Evolutionary conservation across 768 basidiomycete genomes (phyloP).

Genomic region (Basidioascus undulatus): DNA sequence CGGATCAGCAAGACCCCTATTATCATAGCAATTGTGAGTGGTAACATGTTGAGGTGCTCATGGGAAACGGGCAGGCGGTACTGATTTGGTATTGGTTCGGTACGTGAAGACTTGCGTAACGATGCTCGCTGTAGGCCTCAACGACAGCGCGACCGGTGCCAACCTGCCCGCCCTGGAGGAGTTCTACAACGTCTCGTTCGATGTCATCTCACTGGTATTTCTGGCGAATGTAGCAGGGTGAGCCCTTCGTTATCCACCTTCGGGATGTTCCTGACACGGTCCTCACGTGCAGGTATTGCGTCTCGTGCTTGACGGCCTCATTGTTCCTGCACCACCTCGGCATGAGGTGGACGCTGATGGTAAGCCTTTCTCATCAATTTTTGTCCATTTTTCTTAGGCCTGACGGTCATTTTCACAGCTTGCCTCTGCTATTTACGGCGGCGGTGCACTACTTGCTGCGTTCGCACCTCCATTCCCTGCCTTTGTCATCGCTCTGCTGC

Average conservation of each 20-base stretch:
- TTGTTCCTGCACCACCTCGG: slow-evolving; percentile 12
- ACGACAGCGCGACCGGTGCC: slow-evolving; percentile 8
- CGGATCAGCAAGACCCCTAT: too few relatives aligned
- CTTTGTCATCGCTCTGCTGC: slow-evolving; percentile 4
- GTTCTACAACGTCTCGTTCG: slow-evolving; percentile 7
- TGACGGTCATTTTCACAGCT: not conserved
- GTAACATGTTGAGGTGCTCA: too few relatives aligned
- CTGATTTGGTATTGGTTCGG: too few relatives aligned
- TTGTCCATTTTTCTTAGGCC: not conserved
- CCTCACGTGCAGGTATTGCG: slow-evolving; percentile 3
- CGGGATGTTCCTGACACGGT: not conserved
- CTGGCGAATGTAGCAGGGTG: slow-evolving; percentile 4
- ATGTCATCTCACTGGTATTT: slow-evolving; percentile 10
- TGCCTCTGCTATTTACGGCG: slow-evolving; percentile 5
- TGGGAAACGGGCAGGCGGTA: too few relatives aligned
- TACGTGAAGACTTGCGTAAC: too few relatives aligned
- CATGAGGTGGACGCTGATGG: slow-evolving; percentile 3
- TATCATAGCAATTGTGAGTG: too few relatives aligned
- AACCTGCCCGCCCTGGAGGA: slow-evolving; percentile 2
- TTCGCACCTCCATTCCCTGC: slow-evolving; percentile 7
- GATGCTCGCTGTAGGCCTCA: slow-evolving; percentile 7
- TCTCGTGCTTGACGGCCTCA: slow-evolving; percentile 2
- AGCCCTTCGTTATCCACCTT: not conserved
- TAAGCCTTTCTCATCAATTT: too few relatives aligned
- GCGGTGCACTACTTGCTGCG: too few relatives aligned